Conservation (phyloP, 139 green algal species). For the Chlorella vulgaris region DNA sequence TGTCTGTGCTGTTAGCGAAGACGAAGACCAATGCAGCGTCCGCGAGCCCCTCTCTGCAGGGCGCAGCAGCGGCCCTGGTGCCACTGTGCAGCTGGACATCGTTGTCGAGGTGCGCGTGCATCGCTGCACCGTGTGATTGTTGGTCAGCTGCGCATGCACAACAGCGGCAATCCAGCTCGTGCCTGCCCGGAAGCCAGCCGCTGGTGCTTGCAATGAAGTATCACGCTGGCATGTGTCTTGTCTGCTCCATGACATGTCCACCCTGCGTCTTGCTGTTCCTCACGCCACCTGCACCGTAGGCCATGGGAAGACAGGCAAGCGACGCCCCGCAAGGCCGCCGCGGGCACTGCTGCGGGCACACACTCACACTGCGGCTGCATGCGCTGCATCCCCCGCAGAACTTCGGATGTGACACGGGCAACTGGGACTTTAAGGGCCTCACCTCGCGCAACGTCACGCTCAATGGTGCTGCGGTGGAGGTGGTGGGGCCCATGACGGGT, state of each 20-base stretch:
- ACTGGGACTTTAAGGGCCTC: conserved; percentile 65
- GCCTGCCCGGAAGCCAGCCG: not conserved
- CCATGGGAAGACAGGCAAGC: no score
- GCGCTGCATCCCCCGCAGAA: conserved; percentile 56
- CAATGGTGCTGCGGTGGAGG: conserved; percentile 32
- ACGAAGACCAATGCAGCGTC: not conserved
- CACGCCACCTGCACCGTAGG: no score
- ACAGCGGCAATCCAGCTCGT: not conserved
- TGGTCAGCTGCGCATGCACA: not conserved
- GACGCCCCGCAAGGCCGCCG: not conserved
- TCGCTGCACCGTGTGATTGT: not conserved
- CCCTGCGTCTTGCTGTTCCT: no score
- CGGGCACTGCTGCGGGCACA: not conserved
- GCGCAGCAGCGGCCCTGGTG: not conserved
- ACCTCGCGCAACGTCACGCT: conserved; percentile 44
- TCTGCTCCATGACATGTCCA: no score
- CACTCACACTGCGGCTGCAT: not conserved
- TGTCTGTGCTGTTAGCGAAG: no score
- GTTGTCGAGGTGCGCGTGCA: conserved; percentile 49
- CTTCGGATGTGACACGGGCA: conserved; percentile 39
- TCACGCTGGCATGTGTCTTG: no score
- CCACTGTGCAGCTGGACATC: conserved; percentile 51
- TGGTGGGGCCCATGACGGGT: not conserved
- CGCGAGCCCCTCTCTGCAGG: not conserved
- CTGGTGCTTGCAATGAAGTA: no score